Evolutionary conservation across 495 filamentous ascomycete genomes (phyloP).

Genomic region (Emericellopsis terricola): DNA sequence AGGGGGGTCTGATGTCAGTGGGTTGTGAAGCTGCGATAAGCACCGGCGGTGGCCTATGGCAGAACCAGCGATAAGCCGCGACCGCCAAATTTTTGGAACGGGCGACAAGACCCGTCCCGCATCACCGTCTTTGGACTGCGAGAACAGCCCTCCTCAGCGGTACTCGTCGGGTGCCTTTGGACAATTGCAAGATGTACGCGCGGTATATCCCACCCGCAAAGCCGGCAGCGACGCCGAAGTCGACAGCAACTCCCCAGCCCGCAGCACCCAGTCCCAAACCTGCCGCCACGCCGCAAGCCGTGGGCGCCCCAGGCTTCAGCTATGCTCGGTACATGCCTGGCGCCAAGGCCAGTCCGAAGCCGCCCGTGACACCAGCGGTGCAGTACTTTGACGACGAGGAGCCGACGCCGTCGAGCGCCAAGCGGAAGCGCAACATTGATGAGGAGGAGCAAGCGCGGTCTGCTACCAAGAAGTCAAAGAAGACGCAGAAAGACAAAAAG

Average conservation of each 20-base stretch:
- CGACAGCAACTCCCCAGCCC: neutral
- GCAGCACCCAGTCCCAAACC: constrained; percentile 9
- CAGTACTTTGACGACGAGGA: constrained; percentile 3
- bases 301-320: constrained; percentile 2
- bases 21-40: too few species aligned
- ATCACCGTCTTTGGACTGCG: too few species aligned
- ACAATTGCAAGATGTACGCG: constrained; percentile 13
- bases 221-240: neutral
- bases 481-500: neutral
- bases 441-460: neutral
- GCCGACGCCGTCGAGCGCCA: constrained; percentile 9
- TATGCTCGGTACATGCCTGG: constrained; percentile 27
- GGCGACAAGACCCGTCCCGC: neutral
- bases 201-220: constrained; percentile 18
- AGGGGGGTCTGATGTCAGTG: too few species aligned
- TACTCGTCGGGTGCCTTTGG: neutral
- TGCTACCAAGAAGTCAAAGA: constrained; percentile 9
- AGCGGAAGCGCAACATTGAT: constrained; percentile 5
- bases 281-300: constrained; percentile 7
- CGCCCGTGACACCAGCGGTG: constrained; percentile 3
- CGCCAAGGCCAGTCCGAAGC: constrained; percentile 2
- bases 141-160: neutral
- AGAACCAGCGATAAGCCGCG: neutral
- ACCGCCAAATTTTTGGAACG: constrained; percentile 4
- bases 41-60: constrained; percentile 1